Percentiles rank a stretch among this genome's conserved stretches.
phyloP scores from a whole-genome alignment of 192 early-diverging fungal species.

The Spizellomyces punctatus region DNA sequence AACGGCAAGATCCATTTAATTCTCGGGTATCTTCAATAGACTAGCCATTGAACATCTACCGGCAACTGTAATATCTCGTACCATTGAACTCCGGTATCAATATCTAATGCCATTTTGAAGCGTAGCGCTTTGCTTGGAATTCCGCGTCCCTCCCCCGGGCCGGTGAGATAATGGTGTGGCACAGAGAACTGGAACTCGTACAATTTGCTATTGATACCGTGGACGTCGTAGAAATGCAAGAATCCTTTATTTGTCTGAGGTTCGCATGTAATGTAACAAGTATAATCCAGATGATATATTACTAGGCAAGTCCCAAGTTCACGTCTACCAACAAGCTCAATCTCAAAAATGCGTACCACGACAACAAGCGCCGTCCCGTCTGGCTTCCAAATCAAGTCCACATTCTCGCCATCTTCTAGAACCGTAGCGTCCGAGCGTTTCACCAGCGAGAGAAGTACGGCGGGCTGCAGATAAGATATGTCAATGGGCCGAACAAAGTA shows the following conservation, averaged over 20 bases:
- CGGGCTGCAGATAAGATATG: slow-evolving; percentile 53
- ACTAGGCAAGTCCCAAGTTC: background rate
- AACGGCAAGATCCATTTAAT: background rate
- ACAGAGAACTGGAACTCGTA: slow-evolving; percentile 62
- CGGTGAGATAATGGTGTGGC: slow-evolving; percentile 62
- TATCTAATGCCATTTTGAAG: slow-evolving; percentile 76
- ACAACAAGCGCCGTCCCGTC: slow-evolving; percentile 67
- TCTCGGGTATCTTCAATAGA: slow-evolving; percentile 4
- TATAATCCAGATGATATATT: too few species aligned
- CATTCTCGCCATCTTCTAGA: slow-evolving; percentile 74
- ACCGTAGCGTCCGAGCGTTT: slow-evolving; percentile 64
- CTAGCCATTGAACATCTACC: background rate
- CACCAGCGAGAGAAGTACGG: slow-evolving; percentile 64
- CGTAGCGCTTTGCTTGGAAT: slow-evolving; percentile 36
- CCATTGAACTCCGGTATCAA: slow-evolving; percentile 74
- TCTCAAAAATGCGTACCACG: slow-evolving; percentile 50
- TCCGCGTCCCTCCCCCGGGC: slow-evolving; percentile 72
- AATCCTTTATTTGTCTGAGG: slow-evolving; percentile 64
- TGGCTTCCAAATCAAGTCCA: slow-evolving; percentile 72
- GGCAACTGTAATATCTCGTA: slow-evolving; percentile 25
- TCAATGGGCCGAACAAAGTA: background rate
- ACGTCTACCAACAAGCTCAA: background rate
- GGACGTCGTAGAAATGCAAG: slow-evolving; percentile 70
- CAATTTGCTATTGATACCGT: slow-evolving; percentile 36
- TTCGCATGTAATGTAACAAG: background rate